These are phyloP conservation scores for Lecanosticta acicola DNA, from an alignment of 2,329 filamentous ascomycete genomes.

Conservation along the genomic window DNA sequence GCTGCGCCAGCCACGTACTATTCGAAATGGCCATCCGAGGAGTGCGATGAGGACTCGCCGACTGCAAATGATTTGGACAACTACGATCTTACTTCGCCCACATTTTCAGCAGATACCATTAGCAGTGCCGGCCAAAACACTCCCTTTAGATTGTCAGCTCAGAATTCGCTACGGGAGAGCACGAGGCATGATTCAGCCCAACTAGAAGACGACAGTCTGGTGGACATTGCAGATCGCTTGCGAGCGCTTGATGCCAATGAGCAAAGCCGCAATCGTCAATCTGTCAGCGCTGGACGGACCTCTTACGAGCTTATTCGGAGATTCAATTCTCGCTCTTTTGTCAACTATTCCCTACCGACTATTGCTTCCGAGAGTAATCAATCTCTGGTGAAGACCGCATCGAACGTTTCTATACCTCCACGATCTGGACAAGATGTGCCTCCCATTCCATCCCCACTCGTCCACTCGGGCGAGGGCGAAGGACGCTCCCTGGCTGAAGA, in stretches of 20 bases:
- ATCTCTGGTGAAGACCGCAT: slow-evolving; percentile 15
- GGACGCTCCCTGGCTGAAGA: slow-evolving; percentile 22
- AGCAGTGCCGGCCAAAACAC: slow-evolving; percentile 27
- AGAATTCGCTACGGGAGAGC: slow-evolving; percentile 6
- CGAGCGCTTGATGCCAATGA: slow-evolving; percentile 6
- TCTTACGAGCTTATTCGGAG: background rate
- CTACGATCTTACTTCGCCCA: slow-evolving; percentile 28
- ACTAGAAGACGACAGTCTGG: slow-evolving; percentile 3
- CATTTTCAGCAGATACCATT: slow-evolving; percentile 30
- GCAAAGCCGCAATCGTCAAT: background rate
- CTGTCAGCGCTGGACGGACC: background rate
- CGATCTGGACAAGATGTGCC: slow-evolving; percentile 5
- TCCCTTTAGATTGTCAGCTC: slow-evolving; percentile 22
- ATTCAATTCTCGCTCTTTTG: slow-evolving; percentile 6
- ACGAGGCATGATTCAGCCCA: background rate
- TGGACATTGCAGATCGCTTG: slow-evolving; percentile 6
- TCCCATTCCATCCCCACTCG: slow-evolving; percentile 3
- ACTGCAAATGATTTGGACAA: slow-evolving; percentile 8
- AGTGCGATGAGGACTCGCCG: slow-evolving; percentile 8
- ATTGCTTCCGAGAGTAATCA: slow-evolving; percentile 14
- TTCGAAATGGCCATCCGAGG: too few species aligned
- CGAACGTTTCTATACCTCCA: background rate
- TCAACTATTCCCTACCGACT: slow-evolving; percentile 20
- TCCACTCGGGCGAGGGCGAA: slow-evolving; percentile 3
- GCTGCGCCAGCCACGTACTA: slow-evolving; percentile 1